Percentiles rank a stretch among this genome's conserved stretches.
phyloP scores from a whole-genome alignment of 192 early-diverging fungal genomes.

The Dispira parvispora region DNA sequence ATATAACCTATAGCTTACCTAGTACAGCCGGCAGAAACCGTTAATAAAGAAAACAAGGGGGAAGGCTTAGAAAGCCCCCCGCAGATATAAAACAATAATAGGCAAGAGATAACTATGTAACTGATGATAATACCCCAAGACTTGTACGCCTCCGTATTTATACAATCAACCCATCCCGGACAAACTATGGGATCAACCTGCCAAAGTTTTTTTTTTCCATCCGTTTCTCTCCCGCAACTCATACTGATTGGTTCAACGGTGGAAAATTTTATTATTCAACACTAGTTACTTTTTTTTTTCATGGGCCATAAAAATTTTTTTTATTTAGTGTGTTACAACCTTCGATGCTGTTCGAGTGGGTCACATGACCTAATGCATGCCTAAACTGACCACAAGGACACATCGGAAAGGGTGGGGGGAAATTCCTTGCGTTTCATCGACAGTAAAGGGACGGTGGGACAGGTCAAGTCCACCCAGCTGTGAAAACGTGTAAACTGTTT shows the following conservation, averaged over 20 bases:
- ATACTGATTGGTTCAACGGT: background rate
- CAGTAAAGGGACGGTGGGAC: background rate
- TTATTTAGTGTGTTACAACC: background rate
- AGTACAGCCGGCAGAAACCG: background rate
- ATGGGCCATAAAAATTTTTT: background rate
- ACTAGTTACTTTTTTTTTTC: background rate
- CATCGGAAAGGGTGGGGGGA: background rate
- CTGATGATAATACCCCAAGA: background rate
- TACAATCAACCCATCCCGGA: background rate
- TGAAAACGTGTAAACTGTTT: background rate
- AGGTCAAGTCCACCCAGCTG: background rate
- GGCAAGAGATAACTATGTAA: background rate
- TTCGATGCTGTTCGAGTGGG: background rate
- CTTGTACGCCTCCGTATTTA: background rate
- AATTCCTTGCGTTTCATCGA: too few relatives aligned
- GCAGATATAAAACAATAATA: background rate
- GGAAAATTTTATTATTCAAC: background rate
- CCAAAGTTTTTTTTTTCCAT: background rate
- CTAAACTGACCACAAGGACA: background rate
- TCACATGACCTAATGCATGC: background rate
- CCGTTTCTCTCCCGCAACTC: background rate
- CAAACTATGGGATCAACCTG: background rate
- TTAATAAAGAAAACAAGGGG: background rate
- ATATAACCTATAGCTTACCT: background rate
- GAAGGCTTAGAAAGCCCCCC: background rate